A percentile compares a stretch with the other conserved stretches of the same genome.
These are phyloP conservation scores for Halocafeteria seosinensis DNA, from an alignment of 108 stramenopile genomes.

Conservation along the genomic window DNA sequence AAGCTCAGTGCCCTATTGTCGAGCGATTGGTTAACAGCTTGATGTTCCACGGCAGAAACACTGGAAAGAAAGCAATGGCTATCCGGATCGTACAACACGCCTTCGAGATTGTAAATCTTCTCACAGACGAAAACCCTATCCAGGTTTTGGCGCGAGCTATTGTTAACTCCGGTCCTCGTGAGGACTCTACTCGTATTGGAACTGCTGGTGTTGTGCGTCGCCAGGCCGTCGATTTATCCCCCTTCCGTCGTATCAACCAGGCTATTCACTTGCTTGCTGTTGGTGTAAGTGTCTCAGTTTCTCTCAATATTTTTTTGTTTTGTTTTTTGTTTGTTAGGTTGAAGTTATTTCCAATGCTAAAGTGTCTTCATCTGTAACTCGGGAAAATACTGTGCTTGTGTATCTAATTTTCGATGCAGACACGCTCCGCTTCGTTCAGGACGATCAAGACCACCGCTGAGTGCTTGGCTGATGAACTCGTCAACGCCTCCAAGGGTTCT, in stretches of 20 bases:
- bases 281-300: conserved; percentile 89
- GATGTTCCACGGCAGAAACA: conserved; percentile 95
- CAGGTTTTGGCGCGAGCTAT: conserved; percentile 98
- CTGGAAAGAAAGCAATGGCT: conserved; percentile 98
- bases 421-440: conserved; percentile 92
- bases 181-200: conserved; percentile 98
- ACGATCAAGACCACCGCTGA: conserved; percentile 99
- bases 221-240: conserved; percentile 99
- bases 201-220: conserved; percentile 97
- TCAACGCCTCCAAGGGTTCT: conserved; percentile 95
- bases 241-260: conserved; percentile 98
- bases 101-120: conserved; percentile 94
- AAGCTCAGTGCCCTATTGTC: conserved; percentile 96
- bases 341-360: too few species aligned
- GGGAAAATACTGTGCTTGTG: too few species aligned
- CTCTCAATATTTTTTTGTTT: too few species aligned
- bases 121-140: conserved; percentile 98
- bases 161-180: conserved; percentile 98
- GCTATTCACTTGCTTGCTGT: conserved; percentile 91
- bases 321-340: too few species aligned
- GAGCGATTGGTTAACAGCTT: conserved; percentile 92
- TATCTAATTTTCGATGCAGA: conserved; percentile 91
- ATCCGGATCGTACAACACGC: conserved; percentile 95
- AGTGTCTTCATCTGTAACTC: too few species aligned
- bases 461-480: conserved; percentile 97